A percentile compares a stretch with the other conserved stretches of the same genome.
Evolutionary conservation across 805 yeast genomes (phyloP).

Genomic region (Kodamaea nitidulidarum): DNA sequence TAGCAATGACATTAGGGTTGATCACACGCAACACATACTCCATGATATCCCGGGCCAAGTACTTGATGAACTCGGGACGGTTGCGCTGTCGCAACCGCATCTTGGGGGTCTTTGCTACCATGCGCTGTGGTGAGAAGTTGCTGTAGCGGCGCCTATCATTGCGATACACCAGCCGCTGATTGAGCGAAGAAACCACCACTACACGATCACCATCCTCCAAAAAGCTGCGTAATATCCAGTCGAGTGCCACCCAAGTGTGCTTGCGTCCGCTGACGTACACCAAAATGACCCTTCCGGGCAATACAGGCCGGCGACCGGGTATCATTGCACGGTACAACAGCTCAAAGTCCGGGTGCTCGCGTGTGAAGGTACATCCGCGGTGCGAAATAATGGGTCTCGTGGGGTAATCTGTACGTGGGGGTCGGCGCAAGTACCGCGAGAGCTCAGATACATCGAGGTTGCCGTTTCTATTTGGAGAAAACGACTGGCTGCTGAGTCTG

Average conservation of each 20-base stretch:
- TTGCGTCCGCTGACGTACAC: slow-evolving; percentile 66
- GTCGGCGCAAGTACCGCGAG: slow-evolving; percentile 5
- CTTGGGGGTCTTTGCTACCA: slow-evolving; percentile 19
- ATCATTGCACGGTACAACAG: slow-evolving; percentile 39
- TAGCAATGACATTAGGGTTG: slow-evolving; percentile 44
- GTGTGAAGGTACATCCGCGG: slow-evolving; percentile 42
- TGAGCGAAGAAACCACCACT: slow-evolving; percentile 55
- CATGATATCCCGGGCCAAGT: slow-evolving; percentile 48
- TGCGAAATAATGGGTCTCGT: slow-evolving; percentile 40
- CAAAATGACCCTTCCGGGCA: slow-evolving; percentile 53
- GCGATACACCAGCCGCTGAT: slow-evolving; percentile 12
- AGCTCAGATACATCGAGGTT: slow-evolving; percentile 8
- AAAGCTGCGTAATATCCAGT: slow-evolving; percentile 56
- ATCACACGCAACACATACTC: slow-evolving; percentile 46
- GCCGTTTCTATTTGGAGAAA: slow-evolving; percentile 15
- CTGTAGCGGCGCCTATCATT: slow-evolving; percentile 2
- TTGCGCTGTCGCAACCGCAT: slow-evolving; percentile 35
- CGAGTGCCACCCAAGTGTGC: slow-evolving; percentile 82
- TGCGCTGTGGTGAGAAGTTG: slow-evolving; percentile 5
- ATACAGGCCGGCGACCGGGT: slow-evolving; percentile 30
- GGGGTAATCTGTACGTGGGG: slow-evolving; percentile 27
- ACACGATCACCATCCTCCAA: slow-evolving; percentile 64
- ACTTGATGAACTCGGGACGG: slow-evolving; percentile 45
- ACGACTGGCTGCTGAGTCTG: slow-evolving; percentile 1
- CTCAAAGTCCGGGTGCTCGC: slow-evolving; percentile 46